These are phyloP conservation scores for Tetracentron sinense DNA, from an alignment of 164 flowering plant genomes.

Conservation along the genomic window DNA sequence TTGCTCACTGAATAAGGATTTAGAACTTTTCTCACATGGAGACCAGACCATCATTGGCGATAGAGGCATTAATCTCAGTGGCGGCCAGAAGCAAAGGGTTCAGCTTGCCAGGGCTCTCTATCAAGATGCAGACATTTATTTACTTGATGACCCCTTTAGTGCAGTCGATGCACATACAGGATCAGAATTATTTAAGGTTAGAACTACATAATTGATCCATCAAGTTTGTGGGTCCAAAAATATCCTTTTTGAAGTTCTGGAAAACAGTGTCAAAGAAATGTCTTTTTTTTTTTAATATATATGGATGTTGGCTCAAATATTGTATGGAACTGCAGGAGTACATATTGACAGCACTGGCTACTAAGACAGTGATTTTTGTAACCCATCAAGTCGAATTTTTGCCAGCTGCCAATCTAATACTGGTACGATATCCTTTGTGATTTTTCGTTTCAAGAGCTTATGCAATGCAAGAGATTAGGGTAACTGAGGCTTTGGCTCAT, in stretches of 20 bases:
- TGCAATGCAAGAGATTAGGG: no score
- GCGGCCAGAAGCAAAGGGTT: constrained; percentile 97
- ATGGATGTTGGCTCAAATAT: constrained; percentile 16
- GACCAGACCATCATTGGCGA: constrained; percentile 98
- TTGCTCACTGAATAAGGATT: constrained; percentile 85
- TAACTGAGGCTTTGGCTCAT: background rate
- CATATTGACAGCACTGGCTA: constrained; percentile 74
- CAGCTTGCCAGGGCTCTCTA: constrained; percentile 98
- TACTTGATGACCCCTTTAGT: constrained; percentile 99
- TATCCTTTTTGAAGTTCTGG: background rate
- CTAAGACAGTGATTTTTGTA: constrained; percentile 86
- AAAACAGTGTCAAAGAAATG: no score
- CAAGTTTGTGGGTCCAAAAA: background rate
- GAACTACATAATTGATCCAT: constrained; percentile 2
- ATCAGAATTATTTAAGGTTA: constrained; percentile 82
- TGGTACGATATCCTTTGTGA: constrained; percentile 45
- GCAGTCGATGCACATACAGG: constrained; percentile 99
- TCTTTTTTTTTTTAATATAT: background rate
- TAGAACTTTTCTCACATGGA: constrained; percentile 91
- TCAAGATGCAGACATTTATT: constrained; percentile 95
- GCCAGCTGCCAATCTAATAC: constrained; percentile 88
- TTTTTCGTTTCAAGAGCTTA: background rate
- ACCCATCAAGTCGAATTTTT: constrained; percentile 99
- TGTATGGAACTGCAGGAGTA: constrained; percentile 66
- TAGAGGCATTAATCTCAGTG: constrained; percentile 97